A percentile compares a stretch with the other conserved stretches of the same genome.
phyloP scores from a whole-genome alignment of 2,329 filamentous ascomycete genomes.

The Leptographium galeiforme region DNA sequence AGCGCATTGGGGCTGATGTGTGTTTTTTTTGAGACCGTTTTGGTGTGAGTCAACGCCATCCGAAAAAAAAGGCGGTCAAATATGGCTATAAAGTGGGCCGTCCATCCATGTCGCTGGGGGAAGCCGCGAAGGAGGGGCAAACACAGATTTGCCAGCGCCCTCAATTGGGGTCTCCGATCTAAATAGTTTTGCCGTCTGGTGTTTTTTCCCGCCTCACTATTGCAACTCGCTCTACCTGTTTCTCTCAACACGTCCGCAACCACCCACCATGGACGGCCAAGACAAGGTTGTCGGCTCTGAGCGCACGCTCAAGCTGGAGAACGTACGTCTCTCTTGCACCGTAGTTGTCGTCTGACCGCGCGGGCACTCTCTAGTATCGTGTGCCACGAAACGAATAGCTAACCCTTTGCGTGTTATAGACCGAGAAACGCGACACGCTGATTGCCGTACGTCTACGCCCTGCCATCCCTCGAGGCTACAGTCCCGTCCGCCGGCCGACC shows the following conservation, averaged over 20 bases:
- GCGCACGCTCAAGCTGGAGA: constrained; percentile 12
- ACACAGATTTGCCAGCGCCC: background rate
- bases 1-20: background rate
- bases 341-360: background rate
- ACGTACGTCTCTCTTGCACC: constrained; percentile 21
- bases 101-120: background rate
- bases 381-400: background rate
- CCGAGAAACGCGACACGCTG: constrained; percentile 74
- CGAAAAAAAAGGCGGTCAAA: constrained; percentile 7
- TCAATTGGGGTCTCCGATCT: constrained; percentile 1
- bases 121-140: constrained; percentile 8
- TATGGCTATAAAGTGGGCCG: constrained; percentile 5
- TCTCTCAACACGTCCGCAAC: background rate
- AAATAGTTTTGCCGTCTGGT: background rate
- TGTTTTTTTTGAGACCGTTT: background rate
- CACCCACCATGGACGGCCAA: constrained; percentile 6
- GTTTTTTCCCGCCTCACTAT: background rate
- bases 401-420: constrained; percentile 29
- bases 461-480: background rate
- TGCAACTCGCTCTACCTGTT: background rate
- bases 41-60: background rate
- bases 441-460: constrained; percentile 40
- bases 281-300: constrained; percentile 8
- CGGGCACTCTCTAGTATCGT: background rate
- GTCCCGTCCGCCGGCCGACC: too few species aligned